Percentiles rank a stretch among this genome's conserved stretches.
These are phyloP conservation scores for Turritis glabra DNA, from an alignment of 345 rosid species.

Conservation along the genomic window DNA sequence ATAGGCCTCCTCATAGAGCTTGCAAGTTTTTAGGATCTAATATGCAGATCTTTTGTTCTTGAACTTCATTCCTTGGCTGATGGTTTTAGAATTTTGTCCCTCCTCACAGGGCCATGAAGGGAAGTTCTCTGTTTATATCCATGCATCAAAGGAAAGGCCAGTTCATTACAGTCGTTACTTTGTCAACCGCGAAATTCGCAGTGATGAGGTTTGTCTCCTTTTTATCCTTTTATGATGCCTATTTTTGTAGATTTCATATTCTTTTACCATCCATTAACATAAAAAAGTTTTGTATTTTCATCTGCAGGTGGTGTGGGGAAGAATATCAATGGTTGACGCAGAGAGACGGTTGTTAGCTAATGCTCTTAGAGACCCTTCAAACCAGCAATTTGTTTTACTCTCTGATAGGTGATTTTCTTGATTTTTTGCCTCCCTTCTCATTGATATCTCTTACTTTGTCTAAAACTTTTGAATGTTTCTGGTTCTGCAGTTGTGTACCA, in stretches of 20 bases:
- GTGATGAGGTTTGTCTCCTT: conserved; percentile 51
- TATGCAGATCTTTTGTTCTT: not conserved
- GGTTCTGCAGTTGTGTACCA: conserved; percentile 81
- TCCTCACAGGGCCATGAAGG: conserved; percentile 63
- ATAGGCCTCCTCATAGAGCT: not conserved
- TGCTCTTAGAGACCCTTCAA: conserved; percentile 61
- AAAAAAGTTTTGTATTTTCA: not conserved
- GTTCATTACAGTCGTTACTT: conserved; percentile 58
- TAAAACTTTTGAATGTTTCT: conserved; percentile 22
- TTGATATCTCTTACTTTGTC: not conserved
- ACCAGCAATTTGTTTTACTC: conserved; percentile 64
- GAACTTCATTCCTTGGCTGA: not conserved
- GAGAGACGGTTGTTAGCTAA: conserved; percentile 58
- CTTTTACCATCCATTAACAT: not conserved
- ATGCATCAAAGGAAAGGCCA: conserved; percentile 62
- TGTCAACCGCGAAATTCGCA: conserved; percentile 58
- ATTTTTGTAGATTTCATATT: not conserved
- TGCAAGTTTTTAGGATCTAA: not conserved
- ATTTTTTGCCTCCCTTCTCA: not conserved
- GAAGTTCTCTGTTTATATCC: conserved; percentile 65
- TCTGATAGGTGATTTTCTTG: conserved; percentile 55
- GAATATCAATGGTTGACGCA: conserved; percentile 70
- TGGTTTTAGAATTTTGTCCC: not conserved
- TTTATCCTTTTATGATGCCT: not conserved
- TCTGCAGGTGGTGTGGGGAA: conserved; percentile 68